Evolutionary conservation across 768 basidiomycete species (phyloP), one percentile per base, ranked within the genome.

Genomic region (Suillus occidentalis): DNA sequence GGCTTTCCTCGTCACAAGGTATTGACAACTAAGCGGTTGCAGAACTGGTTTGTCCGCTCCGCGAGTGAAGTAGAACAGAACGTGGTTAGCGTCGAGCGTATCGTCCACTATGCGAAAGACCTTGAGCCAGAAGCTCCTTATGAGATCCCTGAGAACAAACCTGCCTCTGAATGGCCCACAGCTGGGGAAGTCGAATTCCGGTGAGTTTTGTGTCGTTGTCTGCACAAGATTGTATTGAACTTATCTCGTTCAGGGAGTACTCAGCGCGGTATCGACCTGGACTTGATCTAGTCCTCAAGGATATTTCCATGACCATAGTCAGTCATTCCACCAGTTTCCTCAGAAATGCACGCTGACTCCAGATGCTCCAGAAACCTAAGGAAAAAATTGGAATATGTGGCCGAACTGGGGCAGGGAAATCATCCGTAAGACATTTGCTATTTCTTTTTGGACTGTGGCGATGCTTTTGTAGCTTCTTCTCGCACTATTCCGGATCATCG

Each of bases 351-450:
- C 28, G 12, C 56, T 68, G 39, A 74, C 58, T 25, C 20, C 59
- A 53, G n/a, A n/a, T 45, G 39, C 28, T 58, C n/a, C 58, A 91
- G 90, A 81, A 86, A 70, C 81, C 91, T 0, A 86, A 84, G 55
- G 92, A 96, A 73, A 97, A 95, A 76, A 86, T 97, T 53, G 97
- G 97, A n/a, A 88, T 97, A 6, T 86, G 89, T 74, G 92, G 92
- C 4, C 76, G 92, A 66, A 97, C 95, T 6, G 95, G 92, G 22
- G 83, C 89, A 72, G 85, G 91, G 66, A 92, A 92, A 77, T 91
- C 89, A 43, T 89, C 90, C 1, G 89, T 90, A 68, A 67, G 84
- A 72, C 1, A 40, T 57, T 16, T 56, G 25, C 6, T 53, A 12
- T 4, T 20, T 20, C 18, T 6, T 18, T 12, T 52, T 18, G 4